Percentiles rank a stretch among this genome's conserved stretches.
phyloP scores from a whole-genome alignment of 371 early-diverging fungal genomes.

The Lichtheimia ornata region DNA sequence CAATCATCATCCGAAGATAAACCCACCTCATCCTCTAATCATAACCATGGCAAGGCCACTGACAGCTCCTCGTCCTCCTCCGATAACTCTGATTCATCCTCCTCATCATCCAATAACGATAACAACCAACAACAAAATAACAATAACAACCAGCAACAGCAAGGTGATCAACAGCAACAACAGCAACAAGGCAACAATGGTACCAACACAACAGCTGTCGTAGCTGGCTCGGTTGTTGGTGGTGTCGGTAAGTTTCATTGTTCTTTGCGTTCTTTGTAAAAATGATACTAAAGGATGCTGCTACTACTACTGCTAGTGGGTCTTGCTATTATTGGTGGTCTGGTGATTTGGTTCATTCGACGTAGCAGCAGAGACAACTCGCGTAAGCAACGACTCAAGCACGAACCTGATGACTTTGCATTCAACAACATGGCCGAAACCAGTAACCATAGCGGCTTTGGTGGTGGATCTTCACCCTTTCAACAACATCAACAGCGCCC shows the following conservation, averaged over 20 bases:
- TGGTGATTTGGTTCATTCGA: conserved; percentile 34
- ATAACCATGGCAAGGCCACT: neutral
- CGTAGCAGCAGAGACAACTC: conserved; percentile 32
- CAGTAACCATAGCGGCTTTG: neutral
- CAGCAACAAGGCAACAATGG: neutral
- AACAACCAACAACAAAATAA: neutral
- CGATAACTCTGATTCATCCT: neutral
- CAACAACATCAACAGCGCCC: conserved; percentile 12
- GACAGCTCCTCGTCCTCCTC: neutral
- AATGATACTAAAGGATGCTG: neutral
- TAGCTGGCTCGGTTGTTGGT: conserved; percentile 18
- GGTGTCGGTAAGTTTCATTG: conserved; percentile 21
- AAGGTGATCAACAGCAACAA: conserved; percentile 1
- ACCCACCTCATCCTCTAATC: neutral
- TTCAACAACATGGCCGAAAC: conserved; percentile 10
- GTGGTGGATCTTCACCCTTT: neutral
- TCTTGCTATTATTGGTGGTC: conserved; percentile 39
- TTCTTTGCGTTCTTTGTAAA: neutral
- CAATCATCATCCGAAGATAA: neutral
- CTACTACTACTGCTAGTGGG: conserved; percentile 40
- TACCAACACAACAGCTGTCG: conserved; percentile 9
- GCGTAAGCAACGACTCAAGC: conserved; percentile 9
- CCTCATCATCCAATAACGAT: conserved; percentile 6
- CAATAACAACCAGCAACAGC: neutral
- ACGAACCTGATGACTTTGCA: conserved; percentile 21